These are phyloP conservation scores for Gnaphalium uliginosum DNA, from an alignment of 129 eudicot species.

Conservation along the genomic window DNA sequence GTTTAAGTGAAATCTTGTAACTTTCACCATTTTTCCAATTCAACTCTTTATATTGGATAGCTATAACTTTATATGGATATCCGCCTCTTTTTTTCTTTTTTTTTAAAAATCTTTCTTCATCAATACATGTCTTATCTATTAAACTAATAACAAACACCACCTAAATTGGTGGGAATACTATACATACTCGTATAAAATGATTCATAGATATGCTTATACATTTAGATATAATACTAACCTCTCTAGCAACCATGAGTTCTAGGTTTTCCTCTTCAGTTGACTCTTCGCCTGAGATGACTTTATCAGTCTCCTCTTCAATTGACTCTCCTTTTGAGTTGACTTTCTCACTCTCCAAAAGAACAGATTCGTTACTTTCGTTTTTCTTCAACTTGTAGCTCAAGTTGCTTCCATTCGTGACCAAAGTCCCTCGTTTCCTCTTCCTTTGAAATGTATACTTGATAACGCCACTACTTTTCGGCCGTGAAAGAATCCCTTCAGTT, in stretches of 20 bases:
- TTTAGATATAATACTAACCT: constrained; percentile 48
- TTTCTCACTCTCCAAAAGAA: constrained; percentile 16
- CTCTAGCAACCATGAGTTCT: constrained; percentile 57
- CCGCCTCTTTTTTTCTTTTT: too few relatives aligned
- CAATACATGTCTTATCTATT: too few relatives aligned
- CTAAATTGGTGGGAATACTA: too few relatives aligned
- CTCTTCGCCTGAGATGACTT: constrained; percentile 21
- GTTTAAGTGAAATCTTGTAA: too few relatives aligned
- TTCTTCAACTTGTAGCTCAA: constrained; percentile 2
- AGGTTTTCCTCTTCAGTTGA: constrained; percentile 49
- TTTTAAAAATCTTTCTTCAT: too few relatives aligned
- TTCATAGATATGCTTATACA: not conserved
- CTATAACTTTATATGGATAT: too few relatives aligned
- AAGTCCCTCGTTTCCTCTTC: not conserved
- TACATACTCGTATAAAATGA: too few relatives aligned
- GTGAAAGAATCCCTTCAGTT: not conserved
- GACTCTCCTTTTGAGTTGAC: constrained; percentile 21
- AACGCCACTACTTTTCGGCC: not conserved
- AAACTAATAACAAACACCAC: too few relatives aligned
- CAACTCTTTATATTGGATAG: too few relatives aligned
- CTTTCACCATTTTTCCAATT: too few relatives aligned
- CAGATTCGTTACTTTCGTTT: constrained; percentile 13
- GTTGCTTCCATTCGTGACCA: not conserved
- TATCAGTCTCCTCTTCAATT: constrained; percentile 24
- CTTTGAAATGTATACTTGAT: not conserved